phyloP scores from a whole-genome alignment of 768 basidiomycete species.

The Russula sp. region DNA sequence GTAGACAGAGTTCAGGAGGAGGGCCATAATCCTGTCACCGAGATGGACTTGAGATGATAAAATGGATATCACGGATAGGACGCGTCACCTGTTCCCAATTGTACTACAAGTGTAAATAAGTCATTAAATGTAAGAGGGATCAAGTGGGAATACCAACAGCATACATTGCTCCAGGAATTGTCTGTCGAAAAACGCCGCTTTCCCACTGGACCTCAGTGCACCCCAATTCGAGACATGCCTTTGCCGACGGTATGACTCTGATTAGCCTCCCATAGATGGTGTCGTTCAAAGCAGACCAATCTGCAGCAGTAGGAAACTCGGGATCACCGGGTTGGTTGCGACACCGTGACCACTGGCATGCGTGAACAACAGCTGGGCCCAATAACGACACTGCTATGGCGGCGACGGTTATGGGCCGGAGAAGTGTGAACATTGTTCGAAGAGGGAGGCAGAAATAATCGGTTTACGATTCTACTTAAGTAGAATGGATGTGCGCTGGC shows the following conservation, averaged over 20 bases:
- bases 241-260: constrained; percentile 14
- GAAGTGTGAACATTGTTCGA: neutral
- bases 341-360: constrained; percentile 4
- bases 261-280: constrained; percentile 12
- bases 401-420: neutral
- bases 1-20: neutral
- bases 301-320: too few species aligned
- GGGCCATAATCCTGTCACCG: constrained; percentile 2
- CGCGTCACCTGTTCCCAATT: neutral
- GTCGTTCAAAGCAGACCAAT: constrained; percentile 13
- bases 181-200: constrained; percentile 16
- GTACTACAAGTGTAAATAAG: neutral
- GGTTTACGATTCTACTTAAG: neutral
- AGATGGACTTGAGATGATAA: neutral
- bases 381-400: neutral
- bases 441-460: neutral
- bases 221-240: constrained; percentile 1
- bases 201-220: constrained; percentile 20
- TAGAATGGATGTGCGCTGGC: too few species aligned
- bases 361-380: neutral
- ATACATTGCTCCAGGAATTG: constrained; percentile 22
- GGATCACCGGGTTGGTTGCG: too few species aligned
- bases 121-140: neutral
- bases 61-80: neutral
- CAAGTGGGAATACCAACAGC: constrained; percentile 7